Percentiles rank a stretch among this genome's conserved stretches.
These are phyloP conservation scores for Phytopythium litorale DNA, from an alignment of 352 stramenopile genomes.

Conservation along the genomic window DNA sequence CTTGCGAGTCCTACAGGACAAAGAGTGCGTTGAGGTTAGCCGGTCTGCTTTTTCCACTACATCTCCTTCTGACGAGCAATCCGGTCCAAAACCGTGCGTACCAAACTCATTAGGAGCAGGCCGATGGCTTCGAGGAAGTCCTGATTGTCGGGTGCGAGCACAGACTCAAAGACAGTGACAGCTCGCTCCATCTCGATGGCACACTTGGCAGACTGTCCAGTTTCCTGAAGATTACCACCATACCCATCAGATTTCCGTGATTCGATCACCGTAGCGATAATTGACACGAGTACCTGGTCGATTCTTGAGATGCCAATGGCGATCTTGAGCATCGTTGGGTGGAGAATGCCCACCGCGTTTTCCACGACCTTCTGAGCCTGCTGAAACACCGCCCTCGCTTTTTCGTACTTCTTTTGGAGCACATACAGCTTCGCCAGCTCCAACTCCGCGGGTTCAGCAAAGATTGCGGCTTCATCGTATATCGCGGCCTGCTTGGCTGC, in stretches of 20 bases:
- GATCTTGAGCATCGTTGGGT: slow-evolving; percentile 61
- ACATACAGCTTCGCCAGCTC: slow-evolving; percentile 56
- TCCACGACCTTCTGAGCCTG: slow-evolving; percentile 23
- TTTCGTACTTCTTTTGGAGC: slow-evolving; percentile 49
- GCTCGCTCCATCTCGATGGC: slow-evolving; percentile 20
- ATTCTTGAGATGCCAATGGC: slow-evolving; percentile 33
- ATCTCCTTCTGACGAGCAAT: background rate
- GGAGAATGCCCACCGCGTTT: slow-evolving; percentile 34
- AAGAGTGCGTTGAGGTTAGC: background rate
- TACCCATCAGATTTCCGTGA: background rate
- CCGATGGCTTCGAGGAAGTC: slow-evolving; percentile 35
- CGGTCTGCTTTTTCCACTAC: no score
- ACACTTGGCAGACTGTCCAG: slow-evolving; percentile 14
- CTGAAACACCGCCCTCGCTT: slow-evolving; percentile 33
- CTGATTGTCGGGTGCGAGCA: slow-evolving; percentile 32
- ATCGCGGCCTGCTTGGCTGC: slow-evolving; percentile 38
- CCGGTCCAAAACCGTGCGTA: slow-evolving; percentile 11
- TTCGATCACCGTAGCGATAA: background rate
- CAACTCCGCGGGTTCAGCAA: slow-evolving; percentile 40
- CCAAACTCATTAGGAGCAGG: slow-evolving; percentile 41
- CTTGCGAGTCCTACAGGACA: slow-evolving; percentile 13
- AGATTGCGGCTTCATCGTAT: slow-evolving; percentile 37
- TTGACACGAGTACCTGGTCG: slow-evolving; percentile 14
- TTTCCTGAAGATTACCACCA: slow-evolving; percentile 21
- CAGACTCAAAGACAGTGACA: slow-evolving; percentile 31